Percentiles rank a stretch among this genome's conserved stretches.
Conservation (phyloP, 768 basidiomycete genomes). For the Zangia roseola region DNA sequence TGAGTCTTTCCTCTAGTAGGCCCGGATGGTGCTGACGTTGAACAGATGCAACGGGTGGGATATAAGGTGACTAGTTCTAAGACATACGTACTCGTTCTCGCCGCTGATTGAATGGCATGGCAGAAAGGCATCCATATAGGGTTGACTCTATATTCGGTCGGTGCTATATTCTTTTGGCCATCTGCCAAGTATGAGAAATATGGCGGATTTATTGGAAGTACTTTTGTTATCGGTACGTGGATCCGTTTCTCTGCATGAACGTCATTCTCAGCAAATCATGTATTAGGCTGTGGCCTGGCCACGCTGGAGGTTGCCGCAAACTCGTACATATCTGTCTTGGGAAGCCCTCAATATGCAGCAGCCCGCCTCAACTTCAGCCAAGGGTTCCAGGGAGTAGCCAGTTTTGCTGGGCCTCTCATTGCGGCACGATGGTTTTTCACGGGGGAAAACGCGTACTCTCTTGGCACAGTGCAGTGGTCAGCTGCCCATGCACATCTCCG, state of each 20-base stretch:
- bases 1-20: conserved; percentile 32
- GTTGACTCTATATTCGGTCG: conserved; percentile 55
- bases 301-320: conserved; percentile 74
- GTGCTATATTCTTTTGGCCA: conserved; percentile 80
- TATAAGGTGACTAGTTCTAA: conserved; percentile 52
- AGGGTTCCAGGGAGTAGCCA: conserved; percentile 75
- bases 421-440: conserved; percentile 74
- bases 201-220: conserved; percentile 72
- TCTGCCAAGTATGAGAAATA: conserved; percentile 66
- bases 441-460: conserved; percentile 55
- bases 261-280: background rate
- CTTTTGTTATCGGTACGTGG: conserved; percentile 59
- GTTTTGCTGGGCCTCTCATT: conserved; percentile 72
- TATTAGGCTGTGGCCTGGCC: conserved; percentile 59
- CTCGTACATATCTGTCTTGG: conserved; percentile 74
- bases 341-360: conserved; percentile 66
- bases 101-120: conserved; percentile 1
- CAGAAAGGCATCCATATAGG: conserved; percentile 65
- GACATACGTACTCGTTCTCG: background rate
- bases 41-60: conserved; percentile 57
- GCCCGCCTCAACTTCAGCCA: conserved; percentile 79
- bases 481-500: background rate
- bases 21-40: background rate
- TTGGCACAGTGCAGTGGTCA: conserved; percentile 70
- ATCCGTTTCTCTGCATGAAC: no score